A percentile compares a stretch with the other conserved stretches of the same genome.
These are phyloP conservation scores for Talaromyces sp. DNA, from an alignment of 2,329 filamentous ascomycete species.

Conservation along the genomic window DNA sequence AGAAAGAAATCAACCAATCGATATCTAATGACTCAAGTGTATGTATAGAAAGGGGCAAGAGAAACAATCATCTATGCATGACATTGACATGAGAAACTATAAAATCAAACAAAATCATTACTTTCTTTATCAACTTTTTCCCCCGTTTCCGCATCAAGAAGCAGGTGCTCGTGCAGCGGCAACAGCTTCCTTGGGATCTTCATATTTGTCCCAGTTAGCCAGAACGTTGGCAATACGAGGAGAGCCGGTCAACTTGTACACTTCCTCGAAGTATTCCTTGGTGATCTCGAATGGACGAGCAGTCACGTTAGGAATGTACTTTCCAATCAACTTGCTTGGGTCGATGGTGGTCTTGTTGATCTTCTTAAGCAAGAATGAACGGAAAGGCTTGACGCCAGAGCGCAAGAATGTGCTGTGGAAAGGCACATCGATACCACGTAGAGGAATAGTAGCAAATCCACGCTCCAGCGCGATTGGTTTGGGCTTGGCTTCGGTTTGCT, in stretches of 20 bases:
- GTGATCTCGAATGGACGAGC: conserved; percentile 91
- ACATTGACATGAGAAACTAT: conserved; percentile 8
- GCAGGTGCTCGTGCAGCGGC: conserved; percentile 1
- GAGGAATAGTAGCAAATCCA: conserved; percentile 93
- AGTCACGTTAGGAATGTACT: conserved; percentile 99
- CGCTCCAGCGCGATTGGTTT: conserved; percentile 83
- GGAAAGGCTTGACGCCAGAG: conserved; percentile 97
- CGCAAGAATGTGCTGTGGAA: conserved; percentile 99
- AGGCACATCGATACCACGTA: conserved; percentile 94
- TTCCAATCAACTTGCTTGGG: conserved; percentile 90
- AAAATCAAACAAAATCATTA: not conserved
- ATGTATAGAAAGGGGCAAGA: conserved; percentile 2
- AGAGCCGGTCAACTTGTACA: conserved; percentile 85
- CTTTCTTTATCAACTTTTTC: not conserved
- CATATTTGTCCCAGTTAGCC: conserved; percentile 79
- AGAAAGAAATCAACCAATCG: not conserved
- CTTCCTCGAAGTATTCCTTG: conserved; percentile 99
- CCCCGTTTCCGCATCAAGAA: not conserved
- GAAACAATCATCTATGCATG: conserved; percentile 6
- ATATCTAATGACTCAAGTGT: not conserved
- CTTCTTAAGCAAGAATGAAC: conserved; percentile 97
- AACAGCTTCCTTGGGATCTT: conserved; percentile 26
- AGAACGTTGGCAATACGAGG: conserved; percentile 54
- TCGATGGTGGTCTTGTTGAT: conserved; percentile 99
- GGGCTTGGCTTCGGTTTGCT: conserved; percentile 83